Conservation (phyloP, 345 rosid species). For the Firmiana major region DNA sequence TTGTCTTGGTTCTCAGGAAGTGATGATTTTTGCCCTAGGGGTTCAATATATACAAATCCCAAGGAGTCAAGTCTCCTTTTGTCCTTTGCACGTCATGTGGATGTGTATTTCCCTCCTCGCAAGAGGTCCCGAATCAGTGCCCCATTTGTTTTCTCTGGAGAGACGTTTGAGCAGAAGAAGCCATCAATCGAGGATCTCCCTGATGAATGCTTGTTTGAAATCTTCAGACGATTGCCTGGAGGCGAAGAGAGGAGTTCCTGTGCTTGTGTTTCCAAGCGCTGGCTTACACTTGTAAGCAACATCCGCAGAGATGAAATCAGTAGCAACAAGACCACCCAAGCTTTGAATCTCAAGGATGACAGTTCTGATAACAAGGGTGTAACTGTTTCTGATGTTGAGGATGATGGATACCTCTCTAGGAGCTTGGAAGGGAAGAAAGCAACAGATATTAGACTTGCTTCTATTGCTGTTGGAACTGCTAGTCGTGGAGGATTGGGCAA, state of each 20-base stretch:
- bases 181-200: slow-evolving; percentile 75
- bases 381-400: slow-evolving; percentile 31
- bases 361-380: slow-evolving; percentile 13
- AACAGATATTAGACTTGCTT: slow-evolving; percentile 79
- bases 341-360: slow-evolving; percentile 8
- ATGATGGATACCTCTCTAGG: slow-evolving; percentile 68
- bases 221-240: slow-evolving; percentile 67
- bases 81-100: slow-evolving; percentile 62
- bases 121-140: slow-evolving; percentile 79
- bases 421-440: slow-evolving; percentile 88
- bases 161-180: slow-evolving; percentile 51
- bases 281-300: slow-evolving; percentile 76
- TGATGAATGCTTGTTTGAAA: slow-evolving; percentile 92
- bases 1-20: slow-evolving; percentile 42
- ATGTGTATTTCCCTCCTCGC: slow-evolving; percentile 61
- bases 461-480: slow-evolving; percentile 85
- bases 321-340: slow-evolving; percentile 16
- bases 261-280: slow-evolving; percentile 81
- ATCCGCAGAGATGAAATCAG: slow-evolving; percentile 57
- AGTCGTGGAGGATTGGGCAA: slow-evolving; percentile 82
- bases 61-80: slow-evolving; percentile 65
- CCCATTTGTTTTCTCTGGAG: slow-evolving; percentile 52
- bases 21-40: slow-evolving; percentile 67
- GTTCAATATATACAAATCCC: slow-evolving; percentile 65
- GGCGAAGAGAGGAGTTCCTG: slow-evolving; percentile 73